These are phyloP conservation scores for Lactarius deliciosus DNA, from an alignment of 768 basidiomycete genomes.

Conservation along the genomic window DNA sequence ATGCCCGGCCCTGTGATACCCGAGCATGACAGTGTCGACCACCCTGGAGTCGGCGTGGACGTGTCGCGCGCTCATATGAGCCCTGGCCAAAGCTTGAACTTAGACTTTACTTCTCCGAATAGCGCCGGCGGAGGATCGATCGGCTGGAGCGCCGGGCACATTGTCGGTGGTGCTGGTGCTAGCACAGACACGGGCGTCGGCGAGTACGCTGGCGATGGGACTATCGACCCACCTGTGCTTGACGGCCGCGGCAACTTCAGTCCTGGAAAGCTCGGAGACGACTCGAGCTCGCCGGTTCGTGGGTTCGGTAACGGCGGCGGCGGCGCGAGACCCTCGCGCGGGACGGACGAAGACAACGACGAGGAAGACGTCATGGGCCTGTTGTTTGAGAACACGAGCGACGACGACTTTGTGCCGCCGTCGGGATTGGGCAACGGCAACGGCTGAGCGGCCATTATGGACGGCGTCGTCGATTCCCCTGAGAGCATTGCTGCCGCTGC, in stretches of 20 bases:
- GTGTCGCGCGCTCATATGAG: background rate
- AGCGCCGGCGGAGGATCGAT: background rate
- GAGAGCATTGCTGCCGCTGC: background rate
- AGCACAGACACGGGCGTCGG: background rate
- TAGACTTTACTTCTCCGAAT: background rate
- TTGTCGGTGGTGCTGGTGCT: background rate
- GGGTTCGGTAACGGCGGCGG: background rate
- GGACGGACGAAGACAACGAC: background rate
- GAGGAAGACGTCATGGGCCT: slow-evolving; percentile 4
- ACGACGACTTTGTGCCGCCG: background rate
- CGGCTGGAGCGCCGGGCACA: background rate
- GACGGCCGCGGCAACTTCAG: slow-evolving; percentile 7
- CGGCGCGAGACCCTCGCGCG: background rate
- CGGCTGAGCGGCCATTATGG: background rate
- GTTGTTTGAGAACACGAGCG: background rate
- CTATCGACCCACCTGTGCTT: slow-evolving; percentile 27
- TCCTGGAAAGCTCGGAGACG: background rate
- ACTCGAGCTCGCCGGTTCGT: background rate
- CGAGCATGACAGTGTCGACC: background rate
- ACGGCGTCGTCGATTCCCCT: background rate
- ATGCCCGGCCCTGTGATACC: slow-evolving; percentile 13
- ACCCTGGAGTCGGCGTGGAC: no score
- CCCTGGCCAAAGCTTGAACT: background rate
- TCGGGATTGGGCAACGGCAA: background rate
- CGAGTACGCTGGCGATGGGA: slow-evolving; percentile 21